These are phyloP conservation scores for Nicotiana attenuata DNA, from an alignment of 257 asterid species.

Conservation along the genomic window DNA sequence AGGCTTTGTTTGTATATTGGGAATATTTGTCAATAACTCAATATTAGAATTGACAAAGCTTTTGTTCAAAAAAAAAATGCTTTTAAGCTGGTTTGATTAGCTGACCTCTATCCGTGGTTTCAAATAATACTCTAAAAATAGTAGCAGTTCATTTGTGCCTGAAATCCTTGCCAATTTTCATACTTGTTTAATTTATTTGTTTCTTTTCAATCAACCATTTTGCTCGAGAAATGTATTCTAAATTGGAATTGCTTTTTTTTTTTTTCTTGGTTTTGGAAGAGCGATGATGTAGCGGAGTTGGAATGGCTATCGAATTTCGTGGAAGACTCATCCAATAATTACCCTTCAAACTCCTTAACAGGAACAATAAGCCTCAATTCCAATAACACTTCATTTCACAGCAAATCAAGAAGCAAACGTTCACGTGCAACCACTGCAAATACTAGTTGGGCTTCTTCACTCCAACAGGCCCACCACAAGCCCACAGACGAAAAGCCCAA, in stretches of 20 bases:
- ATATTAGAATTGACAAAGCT: no score
- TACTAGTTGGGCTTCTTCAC: conserved; percentile 9
- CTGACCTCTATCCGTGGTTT: no score
- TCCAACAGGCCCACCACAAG: neutral
- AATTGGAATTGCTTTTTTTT: neutral
- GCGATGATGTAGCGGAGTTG: conserved; percentile 63
- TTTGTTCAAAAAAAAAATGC: no score
- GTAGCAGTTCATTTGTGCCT: no score
- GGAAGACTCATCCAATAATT: conserved; percentile 54
- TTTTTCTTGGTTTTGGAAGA: conserved; percentile 16
- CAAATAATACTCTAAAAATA: no score
- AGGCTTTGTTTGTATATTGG: no score
- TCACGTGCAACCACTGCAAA: conserved; percentile 23
- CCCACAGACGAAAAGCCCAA: neutral
- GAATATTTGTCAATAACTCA: no score
- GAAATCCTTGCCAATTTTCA: no score
- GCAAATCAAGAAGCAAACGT: conserved; percentile 44
- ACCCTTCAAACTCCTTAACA: conserved; percentile 32
- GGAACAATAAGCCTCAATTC: conserved; percentile 12
- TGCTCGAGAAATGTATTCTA: no score
- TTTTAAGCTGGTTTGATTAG: no score
- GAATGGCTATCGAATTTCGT: conserved; percentile 74
- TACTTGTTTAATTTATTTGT: no score
- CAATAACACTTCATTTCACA: conserved; percentile 21
- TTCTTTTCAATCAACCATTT: no score